Evolutionary conservation across 305 asterid genomes (phyloP), one percentile per base, ranked within the genome.

Genomic region (Petunia hybrid): DNA sequence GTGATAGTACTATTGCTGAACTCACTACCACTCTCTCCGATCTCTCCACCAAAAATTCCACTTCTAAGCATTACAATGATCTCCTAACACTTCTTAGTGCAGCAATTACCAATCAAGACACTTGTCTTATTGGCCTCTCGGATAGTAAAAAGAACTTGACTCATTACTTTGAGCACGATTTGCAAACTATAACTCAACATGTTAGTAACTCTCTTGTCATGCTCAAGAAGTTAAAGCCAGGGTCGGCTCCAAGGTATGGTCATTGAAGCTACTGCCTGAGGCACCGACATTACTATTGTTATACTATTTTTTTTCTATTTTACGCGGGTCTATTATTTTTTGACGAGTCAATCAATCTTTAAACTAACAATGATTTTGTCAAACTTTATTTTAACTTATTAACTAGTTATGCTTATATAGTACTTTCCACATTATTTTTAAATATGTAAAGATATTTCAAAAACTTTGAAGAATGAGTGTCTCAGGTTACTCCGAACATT

Each of bases 81-180:
- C 59, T 94, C 14, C 88, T 85, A 83, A 94, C 97, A 56, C 87
- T 94, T 45, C 87, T 94, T 64, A 94, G 98, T 83, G 96, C 91
- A 69, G 95, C 95, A 38, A 92, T 94, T 90, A 94, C 96, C 36
- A 94, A 92, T 74, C 97, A 92, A 89, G 59, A 82, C 87, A 94
- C 98, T 35, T 94, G 98, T 87, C 94, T 94, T 61, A 89, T 84
- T 81, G 98, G 98, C 1, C 89, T 94, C 83, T 90, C 92, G 13
- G 86, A 85, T 75, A 86, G 92, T 63, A 85, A 83, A 57, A 87
- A 88, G 85, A 84, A 85, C 9, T 88, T 94, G 4, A 88, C 91
- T 68, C 86, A 81, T 4, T 83, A 82, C 77, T 83, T 95, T n/a
- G 86, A 90, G 61, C 89, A 90, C 2, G 57, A 94, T 61, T 74